A percentile compares a stretch with the other conserved stretches of the same genome.
phyloP scores from a whole-genome alignment of 75 land plant species.

The Adiantum capillusveneris region DNA sequence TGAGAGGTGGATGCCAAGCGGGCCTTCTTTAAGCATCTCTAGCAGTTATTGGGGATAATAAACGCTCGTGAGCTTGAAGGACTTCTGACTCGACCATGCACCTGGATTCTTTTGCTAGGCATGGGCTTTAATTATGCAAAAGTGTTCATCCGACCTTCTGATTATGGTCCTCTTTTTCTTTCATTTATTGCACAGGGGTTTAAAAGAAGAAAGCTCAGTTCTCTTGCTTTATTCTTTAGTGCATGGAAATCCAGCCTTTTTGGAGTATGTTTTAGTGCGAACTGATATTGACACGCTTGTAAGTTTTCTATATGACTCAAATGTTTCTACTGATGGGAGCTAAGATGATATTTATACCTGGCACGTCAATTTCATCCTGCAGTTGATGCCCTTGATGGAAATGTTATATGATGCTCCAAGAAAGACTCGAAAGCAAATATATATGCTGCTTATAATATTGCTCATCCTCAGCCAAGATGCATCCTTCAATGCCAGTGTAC shows the following conservation, averaged over 20 bases:
- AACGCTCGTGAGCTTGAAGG: too few relatives aligned
- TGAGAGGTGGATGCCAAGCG: too few relatives aligned
- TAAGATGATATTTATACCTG: too few relatives aligned
- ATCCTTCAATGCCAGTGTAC: slow-evolving; percentile 82
- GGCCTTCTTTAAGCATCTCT: too few relatives aligned
- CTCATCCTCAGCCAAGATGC: slow-evolving; percentile 91
- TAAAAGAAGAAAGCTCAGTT: slow-evolving; percentile 59
- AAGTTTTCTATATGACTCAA: slow-evolving; percentile 18
- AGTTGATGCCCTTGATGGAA: slow-evolving; percentile 81
- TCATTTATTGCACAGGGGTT: slow-evolving; percentile 39
- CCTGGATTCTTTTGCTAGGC: too few relatives aligned
- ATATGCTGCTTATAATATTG: slow-evolving; percentile 77
- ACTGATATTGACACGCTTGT: slow-evolving; percentile 89
- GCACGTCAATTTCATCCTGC: slow-evolving; percentile 8
- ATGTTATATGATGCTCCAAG: slow-evolving; percentile 68
- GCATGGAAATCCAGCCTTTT: slow-evolving; percentile 75
- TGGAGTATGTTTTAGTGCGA: slow-evolving; percentile 87
- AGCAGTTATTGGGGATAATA: too few relatives aligned
- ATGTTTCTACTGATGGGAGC: too few relatives aligned
- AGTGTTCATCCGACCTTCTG: too few relatives aligned
- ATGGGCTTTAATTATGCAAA: too few relatives aligned
- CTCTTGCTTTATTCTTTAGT: slow-evolving; percentile 71
- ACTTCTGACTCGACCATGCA: too few relatives aligned
- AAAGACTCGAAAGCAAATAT: slow-evolving; percentile 73
- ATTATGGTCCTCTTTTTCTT: too few relatives aligned